These are phyloP conservation scores for Talaromyces albobiverticillius DNA, from an alignment of 2,329 filamentous ascomycete species.

Conservation along the genomic window DNA sequence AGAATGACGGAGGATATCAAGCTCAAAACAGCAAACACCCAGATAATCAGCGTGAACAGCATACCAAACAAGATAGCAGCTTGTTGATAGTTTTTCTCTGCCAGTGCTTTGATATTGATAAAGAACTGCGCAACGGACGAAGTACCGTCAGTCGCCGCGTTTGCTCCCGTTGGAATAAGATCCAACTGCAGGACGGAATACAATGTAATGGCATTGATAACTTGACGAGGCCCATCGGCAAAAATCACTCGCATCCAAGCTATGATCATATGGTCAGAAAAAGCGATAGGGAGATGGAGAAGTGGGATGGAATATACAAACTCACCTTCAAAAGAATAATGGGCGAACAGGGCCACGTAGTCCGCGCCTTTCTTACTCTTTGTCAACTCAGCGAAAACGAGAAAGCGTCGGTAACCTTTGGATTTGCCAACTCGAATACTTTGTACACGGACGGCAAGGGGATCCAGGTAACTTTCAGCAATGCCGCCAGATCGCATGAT, in stretches of 20 bases:
- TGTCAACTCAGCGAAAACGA: conserved; percentile 89
- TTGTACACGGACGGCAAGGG: conserved; percentile 78
- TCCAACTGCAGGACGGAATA: conserved; percentile 77
- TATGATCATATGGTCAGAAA: conserved; percentile 30
- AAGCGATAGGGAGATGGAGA: background rate
- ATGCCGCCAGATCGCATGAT: conserved; percentile 84
- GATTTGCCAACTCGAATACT: conserved; percentile 71
- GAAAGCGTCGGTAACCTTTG: conserved; percentile 80
- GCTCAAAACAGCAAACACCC: conserved; percentile 74
- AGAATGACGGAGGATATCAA: conserved; percentile 73
- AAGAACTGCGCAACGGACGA: conserved; percentile 74
- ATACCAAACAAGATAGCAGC: conserved; percentile 83
- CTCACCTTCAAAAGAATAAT: conserved; percentile 70
- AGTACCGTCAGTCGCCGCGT: conserved; percentile 55
- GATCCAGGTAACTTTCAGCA: conserved; percentile 87
- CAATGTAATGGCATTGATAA: conserved; percentile 83
- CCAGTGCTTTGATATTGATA: conserved; percentile 71
- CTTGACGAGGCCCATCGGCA: conserved; percentile 88
- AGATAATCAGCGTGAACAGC: conserved; percentile 87
- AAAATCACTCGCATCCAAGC: conserved; percentile 86
- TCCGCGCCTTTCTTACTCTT: conserved; percentile 88
- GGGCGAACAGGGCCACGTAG: conserved; percentile 86
- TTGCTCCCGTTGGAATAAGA: conserved; percentile 60
- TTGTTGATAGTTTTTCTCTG: conserved; percentile 70
- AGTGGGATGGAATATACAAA: background rate